A percentile compares a stretch with the other conserved stretches of the same genome.
phyloP scores from a whole-genome alignment of 805 yeast species.

The Clavispora asparagi region DNA sequence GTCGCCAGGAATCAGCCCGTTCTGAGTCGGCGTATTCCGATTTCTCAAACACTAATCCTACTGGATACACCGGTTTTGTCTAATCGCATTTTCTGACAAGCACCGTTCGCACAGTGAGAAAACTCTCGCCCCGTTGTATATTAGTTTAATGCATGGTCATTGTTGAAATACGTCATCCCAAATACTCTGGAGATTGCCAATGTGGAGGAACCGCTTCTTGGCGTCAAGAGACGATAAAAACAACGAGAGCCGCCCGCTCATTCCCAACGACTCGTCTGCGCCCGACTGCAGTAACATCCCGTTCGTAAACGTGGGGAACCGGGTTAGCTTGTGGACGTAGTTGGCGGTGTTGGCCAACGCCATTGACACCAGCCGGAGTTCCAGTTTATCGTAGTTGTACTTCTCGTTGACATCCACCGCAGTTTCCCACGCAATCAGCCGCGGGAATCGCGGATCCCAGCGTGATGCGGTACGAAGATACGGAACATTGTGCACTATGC shows the following conservation, averaged over 20 bases:
- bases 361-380: conserved; percentile 26
- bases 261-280: not conserved
- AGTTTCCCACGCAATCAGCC: conserved; percentile 16
- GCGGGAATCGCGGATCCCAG: conserved; percentile 29
- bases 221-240: not conserved
- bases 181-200: not conserved
- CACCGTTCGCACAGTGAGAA: not conserved
- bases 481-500: conserved; percentile 48
- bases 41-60: conserved; percentile 10
- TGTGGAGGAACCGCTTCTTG: not conserved
- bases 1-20: conserved; percentile 5
- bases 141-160: not conserved
- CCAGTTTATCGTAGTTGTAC: conserved; percentile 38
- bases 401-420: conserved; percentile 45
- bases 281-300: not conserved
- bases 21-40: conserved; percentile 12
- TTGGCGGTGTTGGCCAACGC: conserved; percentile 12
- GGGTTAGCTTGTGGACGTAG: conserved; percentile 5
- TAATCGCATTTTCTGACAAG: not conserved
- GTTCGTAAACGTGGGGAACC: not conserved
- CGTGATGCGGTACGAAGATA: conserved; percentile 49
- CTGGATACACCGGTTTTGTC: conserved; percentile 8
- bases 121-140: not conserved
- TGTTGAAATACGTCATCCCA: conserved; percentile 1
- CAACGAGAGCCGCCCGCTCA: not conserved